Evolutionary conservation across 2,329 filamentous ascomycete genomes (phyloP), one percentile per base, ranked within the genome.

Genomic region (Diaporthe ampelina): DNA sequence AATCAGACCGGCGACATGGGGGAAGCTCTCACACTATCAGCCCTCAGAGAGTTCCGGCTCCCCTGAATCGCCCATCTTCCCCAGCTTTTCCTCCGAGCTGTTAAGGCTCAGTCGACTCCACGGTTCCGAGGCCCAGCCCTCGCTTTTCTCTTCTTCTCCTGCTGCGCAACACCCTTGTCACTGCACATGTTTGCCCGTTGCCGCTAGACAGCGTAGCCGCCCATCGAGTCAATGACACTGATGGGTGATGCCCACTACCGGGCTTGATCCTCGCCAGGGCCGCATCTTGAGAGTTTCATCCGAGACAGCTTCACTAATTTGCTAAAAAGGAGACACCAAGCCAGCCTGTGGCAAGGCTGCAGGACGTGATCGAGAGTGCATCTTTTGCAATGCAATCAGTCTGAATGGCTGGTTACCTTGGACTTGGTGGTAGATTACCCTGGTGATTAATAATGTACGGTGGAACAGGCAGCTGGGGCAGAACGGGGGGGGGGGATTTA

Each of bases 1-100:
- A 81, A 81, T 81, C 79, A 81, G 76, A 52, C 57, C 50, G 70
- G 67, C 63, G 74, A 73, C 75, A 77, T 74, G 72, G 74, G 74
- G 74, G 73, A 77, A 76, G 77, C 78, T 77, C 70, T 72, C 58
- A 73, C 70, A 74, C 70, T 72, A 67, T 56, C 74, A 69, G 59
- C 54, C 70, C 48, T 63, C 57, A 63, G 43, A 50, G 59, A 45
- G 70, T 72, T 45, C 70, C 57, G 70, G 57, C 70, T 72, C 57
- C 48, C 57, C 57, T 59, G 70, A 54, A 58, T 70, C 45, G 70
- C 10, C 70, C 57, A 35, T 56, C 32, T 68, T 54, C 48, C 63
- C 63, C 63, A 68, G 63, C 63, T 54, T 68, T 54, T 40, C 63
- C 63, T 68, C 63, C 63, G 63, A 68, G 21, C 48, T 68, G 63